Evolutionary conservation across 257 asterid genomes (phyloP).

Genomic region (Lycium ferocissimum): DNA sequence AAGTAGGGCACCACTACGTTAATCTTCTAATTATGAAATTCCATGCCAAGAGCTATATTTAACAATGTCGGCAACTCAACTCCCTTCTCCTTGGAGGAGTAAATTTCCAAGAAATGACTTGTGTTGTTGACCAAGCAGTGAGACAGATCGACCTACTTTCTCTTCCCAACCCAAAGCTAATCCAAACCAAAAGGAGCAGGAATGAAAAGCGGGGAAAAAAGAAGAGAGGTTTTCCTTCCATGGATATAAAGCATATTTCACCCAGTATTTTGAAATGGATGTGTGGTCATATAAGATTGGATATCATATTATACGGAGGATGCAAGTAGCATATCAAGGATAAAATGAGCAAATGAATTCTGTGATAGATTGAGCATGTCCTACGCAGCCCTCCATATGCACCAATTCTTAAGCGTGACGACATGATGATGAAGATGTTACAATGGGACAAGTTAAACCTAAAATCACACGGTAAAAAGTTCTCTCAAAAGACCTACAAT

Average conservation of each 20-base stretch:
- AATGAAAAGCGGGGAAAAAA: no score
- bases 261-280: neutral
- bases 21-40: conserved; percentile 14
- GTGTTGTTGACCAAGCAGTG: neutral
- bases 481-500: neutral
- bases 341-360: neutral
- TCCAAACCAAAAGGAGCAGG: neutral
- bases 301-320: neutral
- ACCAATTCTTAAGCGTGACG: neutral
- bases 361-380: neutral
- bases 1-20: neutral
- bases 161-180: conserved; percentile 16
- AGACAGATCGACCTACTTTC: neutral
- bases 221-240: neutral
- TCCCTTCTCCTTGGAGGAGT: conserved; percentile 12
- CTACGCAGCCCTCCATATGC: neutral
- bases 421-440: neutral
- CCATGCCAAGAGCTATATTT: conserved; percentile 10
- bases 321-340: neutral
- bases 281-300: neutral
- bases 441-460: neutral
- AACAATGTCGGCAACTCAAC: neutral
- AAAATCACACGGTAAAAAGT: neutral
- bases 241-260: neutral
- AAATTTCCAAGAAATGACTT: conserved; percentile 3